Conservation (phyloP, 139 green algal genomes). For the Gonium pectorale region DNA sequence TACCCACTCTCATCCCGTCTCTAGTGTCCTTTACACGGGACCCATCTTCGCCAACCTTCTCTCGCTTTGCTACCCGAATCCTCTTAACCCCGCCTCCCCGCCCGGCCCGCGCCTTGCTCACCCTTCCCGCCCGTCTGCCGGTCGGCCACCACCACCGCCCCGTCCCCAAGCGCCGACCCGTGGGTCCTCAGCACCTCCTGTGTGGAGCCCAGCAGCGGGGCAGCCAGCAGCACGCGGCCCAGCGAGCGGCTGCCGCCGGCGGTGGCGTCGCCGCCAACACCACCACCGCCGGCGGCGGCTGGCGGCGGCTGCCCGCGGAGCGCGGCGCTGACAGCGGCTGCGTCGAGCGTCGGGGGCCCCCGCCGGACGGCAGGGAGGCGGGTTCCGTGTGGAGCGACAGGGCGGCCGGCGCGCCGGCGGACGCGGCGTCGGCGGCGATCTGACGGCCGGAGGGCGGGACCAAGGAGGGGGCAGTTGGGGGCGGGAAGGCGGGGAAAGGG, state of each 20-base stretch:
- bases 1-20: too few species aligned
- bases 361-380: neutral
- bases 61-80: too few species aligned
- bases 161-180: slow-evolving; percentile 62
- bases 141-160: slow-evolving; percentile 78
- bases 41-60: too few species aligned
- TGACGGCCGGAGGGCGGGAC: neutral
- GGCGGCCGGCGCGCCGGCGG: neutral
- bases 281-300: too few species aligned
- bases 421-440: neutral
- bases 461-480: neutral
- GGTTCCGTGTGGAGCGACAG: neutral
- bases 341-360: neutral
- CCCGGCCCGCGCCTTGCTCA: slow-evolving; percentile 1
- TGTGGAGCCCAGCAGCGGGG: slow-evolving; percentile 66
- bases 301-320: too few species aligned
- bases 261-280: too few species aligned
- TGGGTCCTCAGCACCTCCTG: slow-evolving; percentile 70
- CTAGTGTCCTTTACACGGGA: too few species aligned
- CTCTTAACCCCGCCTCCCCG: too few species aligned
- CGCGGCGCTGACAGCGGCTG: too few species aligned
- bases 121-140: slow-evolving; percentile 79
- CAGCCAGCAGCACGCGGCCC: slow-evolving; percentile 64
- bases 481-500: neutral
- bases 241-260: slow-evolving; percentile 14